Evolutionary conservation across 208 protist genomes (phyloP).

Genomic region (Leishmania gerbilli): DNA sequence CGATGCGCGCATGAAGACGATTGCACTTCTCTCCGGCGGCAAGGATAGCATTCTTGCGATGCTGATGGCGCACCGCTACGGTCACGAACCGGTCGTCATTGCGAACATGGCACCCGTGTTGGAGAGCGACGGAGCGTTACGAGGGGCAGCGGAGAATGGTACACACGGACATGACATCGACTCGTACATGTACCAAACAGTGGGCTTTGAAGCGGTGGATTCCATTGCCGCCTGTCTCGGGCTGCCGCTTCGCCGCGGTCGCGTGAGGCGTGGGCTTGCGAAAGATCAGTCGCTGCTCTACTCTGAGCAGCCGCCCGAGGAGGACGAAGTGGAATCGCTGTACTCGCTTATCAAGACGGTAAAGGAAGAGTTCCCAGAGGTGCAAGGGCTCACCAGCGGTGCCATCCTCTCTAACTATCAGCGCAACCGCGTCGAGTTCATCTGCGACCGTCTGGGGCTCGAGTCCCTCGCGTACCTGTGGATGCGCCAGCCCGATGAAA

Average conservation of each 20-base stretch:
- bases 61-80: constrained; percentile 93
- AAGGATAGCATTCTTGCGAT: constrained; percentile 98
- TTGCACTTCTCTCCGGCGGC: constrained; percentile 97
- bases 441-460: constrained; percentile 95
- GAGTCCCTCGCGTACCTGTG: constrained; percentile 96
- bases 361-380: constrained; percentile 83
- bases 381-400: constrained; percentile 96
- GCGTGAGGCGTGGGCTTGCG: constrained; percentile 72
- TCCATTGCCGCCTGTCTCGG: constrained; percentile 89
- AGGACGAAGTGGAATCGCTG: constrained; percentile 99
- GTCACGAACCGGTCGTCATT: constrained; percentile 95
- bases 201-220: constrained; percentile 94
- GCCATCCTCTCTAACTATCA: constrained; percentile 99
- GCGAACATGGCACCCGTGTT: constrained; percentile 91
- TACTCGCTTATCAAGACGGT: constrained; percentile 89
- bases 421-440: constrained; percentile 96
- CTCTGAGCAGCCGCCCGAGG: constrained; percentile 36
- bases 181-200: constrained; percentile 99
- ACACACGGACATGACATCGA: constrained; percentile 94
- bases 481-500: constrained; percentile 88
- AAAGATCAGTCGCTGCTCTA: constrained; percentile 87
- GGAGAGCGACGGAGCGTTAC: background rate
- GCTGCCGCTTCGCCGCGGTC: constrained; percentile 91
- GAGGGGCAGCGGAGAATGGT: constrained; percentile 2
- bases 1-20: constrained; percentile 91